A percentile compares a stretch with the other conserved stretches of the same genome.
phyloP scores from a whole-genome alignment of 208 protist genomes.

The Leptomonas pyrrhocoris region DNA sequence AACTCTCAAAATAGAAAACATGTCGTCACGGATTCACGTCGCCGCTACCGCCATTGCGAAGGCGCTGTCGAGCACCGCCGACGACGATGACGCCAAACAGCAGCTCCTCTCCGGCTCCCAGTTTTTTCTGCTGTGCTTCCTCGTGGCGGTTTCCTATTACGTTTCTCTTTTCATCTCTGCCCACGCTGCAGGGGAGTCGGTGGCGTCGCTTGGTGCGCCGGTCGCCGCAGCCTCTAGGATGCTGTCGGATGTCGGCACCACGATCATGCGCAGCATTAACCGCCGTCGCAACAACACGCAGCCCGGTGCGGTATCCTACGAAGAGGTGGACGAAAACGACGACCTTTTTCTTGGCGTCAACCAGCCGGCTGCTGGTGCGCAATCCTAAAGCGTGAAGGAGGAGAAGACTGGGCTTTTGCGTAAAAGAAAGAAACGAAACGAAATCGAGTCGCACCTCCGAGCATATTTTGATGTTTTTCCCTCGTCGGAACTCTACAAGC shows the following conservation, averaged over 20 bases:
- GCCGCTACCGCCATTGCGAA: not conserved
- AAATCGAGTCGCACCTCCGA: no score
- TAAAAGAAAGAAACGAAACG: no score
- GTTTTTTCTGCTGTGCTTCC: conserved; percentile 56
- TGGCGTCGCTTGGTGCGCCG: conserved; percentile 41
- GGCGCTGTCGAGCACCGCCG: not conserved
- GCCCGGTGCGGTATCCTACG: conserved; percentile 25
- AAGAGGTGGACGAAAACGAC: conserved; percentile 24
- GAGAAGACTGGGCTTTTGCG: no score
- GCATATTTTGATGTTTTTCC: no score
- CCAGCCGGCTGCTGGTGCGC: conserved; percentile 23
- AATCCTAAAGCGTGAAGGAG: not conserved
- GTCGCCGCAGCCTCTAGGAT: conserved; percentile 25
- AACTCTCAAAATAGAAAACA: not conserved
- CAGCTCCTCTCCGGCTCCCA: conserved; percentile 49
- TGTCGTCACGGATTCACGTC: not conserved
- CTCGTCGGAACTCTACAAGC: no score
- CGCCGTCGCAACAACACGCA: conserved; percentile 34
- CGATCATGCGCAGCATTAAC: conserved; percentile 27
- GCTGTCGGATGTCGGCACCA: conserved; percentile 26
- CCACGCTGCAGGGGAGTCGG: conserved; percentile 61
- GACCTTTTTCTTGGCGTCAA: conserved; percentile 29
- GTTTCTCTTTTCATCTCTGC: conserved; percentile 50
- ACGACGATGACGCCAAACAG: not conserved
- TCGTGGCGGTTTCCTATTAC: conserved; percentile 58